Conservation (phyloP, 768 basidiomycete species). For the Kondoa subrosea region DNA sequence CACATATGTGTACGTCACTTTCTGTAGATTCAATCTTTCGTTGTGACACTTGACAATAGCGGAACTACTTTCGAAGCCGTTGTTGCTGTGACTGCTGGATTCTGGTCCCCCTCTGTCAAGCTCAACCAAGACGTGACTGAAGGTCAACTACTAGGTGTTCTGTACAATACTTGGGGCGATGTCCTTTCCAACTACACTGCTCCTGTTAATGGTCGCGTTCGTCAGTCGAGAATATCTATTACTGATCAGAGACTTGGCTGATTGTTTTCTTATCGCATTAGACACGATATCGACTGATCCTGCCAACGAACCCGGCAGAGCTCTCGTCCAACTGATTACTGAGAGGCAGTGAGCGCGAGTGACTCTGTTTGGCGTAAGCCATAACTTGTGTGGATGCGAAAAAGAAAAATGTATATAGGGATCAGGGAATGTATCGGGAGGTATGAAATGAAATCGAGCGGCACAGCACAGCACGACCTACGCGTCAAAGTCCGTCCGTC, state of each 20-base stretch:
- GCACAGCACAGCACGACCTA: no score
- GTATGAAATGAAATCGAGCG: no score
- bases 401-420: no score
- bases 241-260: no score
- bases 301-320: background rate
- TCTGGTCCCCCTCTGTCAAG: background rate
- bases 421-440: no score
- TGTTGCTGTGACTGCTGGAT: background rate
- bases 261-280: no score
- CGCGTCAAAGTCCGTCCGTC: no score
- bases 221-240: no score
- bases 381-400: no score
- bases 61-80: background rate
- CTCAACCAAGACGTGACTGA: background rate
- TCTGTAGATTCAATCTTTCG: background rate
- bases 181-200: background rate
- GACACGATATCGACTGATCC: background rate
- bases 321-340: background rate
- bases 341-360: no score
- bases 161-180: conserved; percentile 2
- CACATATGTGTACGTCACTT: background rate
- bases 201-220: background rate
- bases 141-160: background rate
- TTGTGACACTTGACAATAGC: background rate
- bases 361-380: no score